phyloP scores from a whole-genome alignment of 1,284 basidiomycete genomes.

The Spongiforma sp. region DNA sequence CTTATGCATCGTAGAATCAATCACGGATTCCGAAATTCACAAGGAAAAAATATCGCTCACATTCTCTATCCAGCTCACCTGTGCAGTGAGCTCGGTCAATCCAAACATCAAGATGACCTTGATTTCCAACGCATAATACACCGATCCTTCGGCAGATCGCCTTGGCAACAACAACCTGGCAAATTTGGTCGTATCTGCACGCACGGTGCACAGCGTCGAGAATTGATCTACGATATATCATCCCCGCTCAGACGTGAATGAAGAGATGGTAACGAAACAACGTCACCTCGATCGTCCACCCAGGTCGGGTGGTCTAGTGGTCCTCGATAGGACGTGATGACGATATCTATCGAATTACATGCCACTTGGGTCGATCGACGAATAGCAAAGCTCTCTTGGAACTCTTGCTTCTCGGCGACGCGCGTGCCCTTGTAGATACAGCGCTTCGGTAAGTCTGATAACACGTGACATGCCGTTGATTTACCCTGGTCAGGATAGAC shows the following conservation, averaged over 20 bases:
- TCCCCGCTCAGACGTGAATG: background rate
- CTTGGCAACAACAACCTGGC: slow-evolving; percentile 24
- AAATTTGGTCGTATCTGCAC: slow-evolving; percentile 41
- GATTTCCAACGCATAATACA: slow-evolving; percentile 42
- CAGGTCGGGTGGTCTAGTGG: slow-evolving; percentile 23
- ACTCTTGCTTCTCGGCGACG: slow-evolving; percentile 41
- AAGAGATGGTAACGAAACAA: background rate
- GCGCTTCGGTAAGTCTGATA: too few species aligned
- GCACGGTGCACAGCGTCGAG: slow-evolving; percentile 43
- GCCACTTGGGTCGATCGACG: slow-evolving; percentile 26
- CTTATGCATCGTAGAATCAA: slow-evolving; percentile 22
- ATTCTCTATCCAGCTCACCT: slow-evolving; percentile 49
- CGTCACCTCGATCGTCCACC: slow-evolving; percentile 33
- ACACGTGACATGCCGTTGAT: background rate
- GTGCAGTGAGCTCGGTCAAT: slow-evolving; percentile 51
- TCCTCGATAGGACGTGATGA: slow-evolving; percentile 36
- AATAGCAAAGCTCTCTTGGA: slow-evolving; percentile 30
- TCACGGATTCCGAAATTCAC: background rate
- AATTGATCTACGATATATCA: slow-evolving; percentile 41
- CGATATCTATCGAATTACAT: slow-evolving; percentile 28
- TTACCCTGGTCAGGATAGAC: slow-evolving; percentile 38
- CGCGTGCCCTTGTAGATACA: slow-evolving; percentile 34
- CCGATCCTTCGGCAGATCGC: slow-evolving; percentile 19
- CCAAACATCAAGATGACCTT: slow-evolving; percentile 50
- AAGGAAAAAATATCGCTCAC: slow-evolving; percentile 29